A percentile compares a stretch with the other conserved stretches of the same genome.
Evolutionary conservation across 2,329 filamentous ascomycete genomes (phyloP).

Genomic region (Graphilbum sp.): DNA sequence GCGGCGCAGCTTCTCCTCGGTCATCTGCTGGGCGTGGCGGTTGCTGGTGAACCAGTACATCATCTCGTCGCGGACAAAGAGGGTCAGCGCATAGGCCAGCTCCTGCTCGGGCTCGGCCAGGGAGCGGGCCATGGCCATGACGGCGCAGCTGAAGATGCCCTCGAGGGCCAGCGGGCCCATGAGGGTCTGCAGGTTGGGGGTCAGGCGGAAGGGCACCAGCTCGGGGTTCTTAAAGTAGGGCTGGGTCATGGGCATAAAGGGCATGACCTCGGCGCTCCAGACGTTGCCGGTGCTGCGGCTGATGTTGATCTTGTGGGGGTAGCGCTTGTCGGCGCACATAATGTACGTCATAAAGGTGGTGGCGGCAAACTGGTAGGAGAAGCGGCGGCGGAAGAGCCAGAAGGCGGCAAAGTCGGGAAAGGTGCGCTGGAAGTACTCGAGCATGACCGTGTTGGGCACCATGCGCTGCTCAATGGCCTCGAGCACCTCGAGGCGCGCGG

Average conservation of each 20-base stretch:
- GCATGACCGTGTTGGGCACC: slow-evolving; percentile 65
- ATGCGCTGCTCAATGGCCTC: slow-evolving; percentile 86
- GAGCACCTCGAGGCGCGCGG: slow-evolving; percentile 78
- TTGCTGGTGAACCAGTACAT: slow-evolving; percentile 85
- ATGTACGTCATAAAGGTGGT: slow-evolving; percentile 98
- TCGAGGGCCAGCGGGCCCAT: slow-evolving; percentile 95
- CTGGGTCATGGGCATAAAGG: slow-evolving; percentile 68
- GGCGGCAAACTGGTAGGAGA: slow-evolving; percentile 87
- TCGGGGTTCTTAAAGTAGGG: slow-evolving; percentile 92
- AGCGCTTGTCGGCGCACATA: slow-evolving; percentile 90
- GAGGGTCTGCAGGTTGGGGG: slow-evolving; percentile 85
- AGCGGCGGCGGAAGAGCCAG: slow-evolving; percentile 95
- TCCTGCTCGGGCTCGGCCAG: slow-evolving; percentile 79
- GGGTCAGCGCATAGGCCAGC: slow-evolving; percentile 82
- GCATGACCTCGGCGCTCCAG: slow-evolving; percentile 90
- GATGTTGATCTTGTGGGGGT: slow-evolving; percentile 90
- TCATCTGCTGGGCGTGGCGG: slow-evolving; percentile 44
- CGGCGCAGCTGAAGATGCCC: slow-evolving; percentile 83
- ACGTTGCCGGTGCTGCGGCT: slow-evolving; percentile 77
- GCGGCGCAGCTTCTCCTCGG: slow-evolving; percentile 51
- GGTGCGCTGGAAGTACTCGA: slow-evolving; percentile 77
- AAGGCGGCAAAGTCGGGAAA: slow-evolving; percentile 88
- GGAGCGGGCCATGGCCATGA: slow-evolving; percentile 94
- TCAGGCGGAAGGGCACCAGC: slow-evolving; percentile 90
- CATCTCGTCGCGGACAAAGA: slow-evolving; percentile 97